Evolutionary conservation across 1,139 yeast genomes (phyloP), one percentile per base, ranked within the genome.

Genomic region (Geotrichum aggregatum): DNA sequence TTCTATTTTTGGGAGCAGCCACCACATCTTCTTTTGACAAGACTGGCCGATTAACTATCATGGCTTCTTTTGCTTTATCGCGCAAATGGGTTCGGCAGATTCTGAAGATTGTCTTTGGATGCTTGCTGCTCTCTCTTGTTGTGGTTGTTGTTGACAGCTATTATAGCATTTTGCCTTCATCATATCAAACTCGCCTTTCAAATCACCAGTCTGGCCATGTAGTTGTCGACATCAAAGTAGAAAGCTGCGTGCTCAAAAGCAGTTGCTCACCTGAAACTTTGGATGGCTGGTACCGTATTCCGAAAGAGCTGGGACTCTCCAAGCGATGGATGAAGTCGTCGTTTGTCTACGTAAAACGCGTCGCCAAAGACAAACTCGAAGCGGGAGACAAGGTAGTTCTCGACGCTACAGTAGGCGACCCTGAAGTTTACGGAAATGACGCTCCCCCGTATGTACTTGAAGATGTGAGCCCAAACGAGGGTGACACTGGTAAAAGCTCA

Each of bases 231-330:
- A 51, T 70, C 45, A 60, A 62, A 44, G 45, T 67, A 24, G 62
- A 59, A 21, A 53, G 62, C 3, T 69, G 73, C 51, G 36, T 60
- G 40, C 48, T 62, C n/a, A 54, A 54, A 28, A 49, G 62, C 1
- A 58, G 63, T 2, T 69, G 73, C 50, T 50, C 58, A 1, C 43
- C 50, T 5, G 54, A 50, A 26, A 59, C 7, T 8, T 50, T 52
- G 10, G 61, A 57, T 24, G 67, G 61, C 3, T 70, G 74, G 74
- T 56, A 54, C 45, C 50, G 58, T 21, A 49, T 67, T 21, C 66
- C 69, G 6, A 71, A 71, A 54, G 71, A 71, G 49, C 57, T 71
- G 18, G 63, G 59, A 34, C 57, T 71, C 35, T 61, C 63, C 21
- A 52, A 54, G n/a, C 55, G 61, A 3, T 70, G 73, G 73, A 53